Conservation (phyloP, 2,329 filamentous ascomycete genomes). For the Fonsecaea monophora region DNA sequence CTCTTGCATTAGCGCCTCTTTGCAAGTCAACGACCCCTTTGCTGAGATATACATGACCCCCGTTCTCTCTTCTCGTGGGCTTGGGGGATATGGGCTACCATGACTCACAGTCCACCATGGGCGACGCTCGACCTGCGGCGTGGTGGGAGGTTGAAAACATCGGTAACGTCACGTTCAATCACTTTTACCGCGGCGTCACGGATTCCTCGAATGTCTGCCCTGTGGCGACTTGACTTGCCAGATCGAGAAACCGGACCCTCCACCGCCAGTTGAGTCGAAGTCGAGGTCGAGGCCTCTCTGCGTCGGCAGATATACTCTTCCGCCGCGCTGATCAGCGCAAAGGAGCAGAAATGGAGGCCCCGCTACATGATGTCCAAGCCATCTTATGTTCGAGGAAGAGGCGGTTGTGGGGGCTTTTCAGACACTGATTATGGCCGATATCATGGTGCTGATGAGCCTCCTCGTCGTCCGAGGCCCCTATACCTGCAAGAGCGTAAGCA, state of each 20-base stretch:
- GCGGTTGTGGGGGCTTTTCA: slow-evolving; percentile 45
- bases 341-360: too few relatives aligned
- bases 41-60: too few relatives aligned
- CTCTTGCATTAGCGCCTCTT: too few relatives aligned
- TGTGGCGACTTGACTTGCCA: too few relatives aligned
- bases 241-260: too few relatives aligned
- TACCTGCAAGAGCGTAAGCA: slow-evolving; percentile 1
- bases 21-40: too few relatives aligned
- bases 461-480: slow-evolving; percentile 49
- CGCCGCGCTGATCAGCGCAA: too few relatives aligned
- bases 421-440: slow-evolving; percentile 38
- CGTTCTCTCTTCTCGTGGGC: background rate
- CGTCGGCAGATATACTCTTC: too few relatives aligned
- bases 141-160: slow-evolving; percentile 17
- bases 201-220: too few relatives aligned
- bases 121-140: background rate
- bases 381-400: slow-evolving; percentile 43
- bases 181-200: slow-evolving; percentile 6
- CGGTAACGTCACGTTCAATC: slow-evolving; percentile 13
- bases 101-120: slow-evolving; percentile 1
- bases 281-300: too few relatives aligned
- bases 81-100: slow-evolving; percentile 12
- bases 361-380: too few relatives aligned
- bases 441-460: slow-evolving; percentile 50
- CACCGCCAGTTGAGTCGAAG: too few relatives aligned